Evolutionary conservation across 441 rosid genomes (phyloP).

Genomic region (Gossypium davidsonii): DNA sequence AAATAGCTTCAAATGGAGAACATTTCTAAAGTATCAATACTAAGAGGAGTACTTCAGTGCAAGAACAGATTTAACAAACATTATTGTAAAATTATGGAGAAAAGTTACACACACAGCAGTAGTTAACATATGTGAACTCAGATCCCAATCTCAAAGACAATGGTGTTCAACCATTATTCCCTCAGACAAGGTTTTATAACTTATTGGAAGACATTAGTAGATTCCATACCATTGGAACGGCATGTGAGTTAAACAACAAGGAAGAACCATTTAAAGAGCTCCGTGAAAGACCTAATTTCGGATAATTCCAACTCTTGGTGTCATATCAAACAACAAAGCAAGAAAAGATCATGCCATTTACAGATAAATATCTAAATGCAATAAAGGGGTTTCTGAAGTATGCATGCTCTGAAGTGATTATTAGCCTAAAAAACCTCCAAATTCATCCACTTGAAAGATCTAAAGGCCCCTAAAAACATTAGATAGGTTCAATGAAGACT

Average conservation of each 20-base stretch:
- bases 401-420: background rate
- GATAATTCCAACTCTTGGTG: background rate
- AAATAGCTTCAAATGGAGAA: background rate
- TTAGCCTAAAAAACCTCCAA: slow-evolving; percentile 1
- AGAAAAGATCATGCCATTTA: background rate
- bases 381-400: background rate
- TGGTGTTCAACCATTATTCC: background rate
- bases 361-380: background rate
- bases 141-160: background rate
- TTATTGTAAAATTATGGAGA: background rate
- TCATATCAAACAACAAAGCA: background rate
- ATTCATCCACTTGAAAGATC: background rate
- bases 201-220: background rate
- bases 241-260: background rate
- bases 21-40: background rate
- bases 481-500: background rate
- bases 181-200: background rate
- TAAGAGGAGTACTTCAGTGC: background rate
- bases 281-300: background rate
- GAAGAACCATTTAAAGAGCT: background rate
- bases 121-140: background rate
- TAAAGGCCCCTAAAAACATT: background rate
- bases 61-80: background rate
- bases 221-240: background rate
- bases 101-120: background rate